phyloP scores from a whole-genome alignment of 768 basidiomycete genomes.

The Gloeostereum incarnatum region DNA sequence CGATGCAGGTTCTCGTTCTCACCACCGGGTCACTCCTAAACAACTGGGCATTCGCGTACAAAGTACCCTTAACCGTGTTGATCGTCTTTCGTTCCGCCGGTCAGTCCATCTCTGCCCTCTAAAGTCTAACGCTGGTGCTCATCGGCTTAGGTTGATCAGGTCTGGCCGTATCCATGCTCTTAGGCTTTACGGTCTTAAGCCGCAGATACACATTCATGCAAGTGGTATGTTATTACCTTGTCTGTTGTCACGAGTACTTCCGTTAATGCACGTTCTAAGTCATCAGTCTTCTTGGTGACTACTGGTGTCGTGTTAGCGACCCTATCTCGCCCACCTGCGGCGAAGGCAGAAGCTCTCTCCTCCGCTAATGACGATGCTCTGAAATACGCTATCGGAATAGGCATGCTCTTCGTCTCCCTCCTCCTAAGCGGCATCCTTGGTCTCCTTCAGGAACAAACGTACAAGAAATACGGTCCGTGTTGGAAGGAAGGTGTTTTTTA shows the following conservation, averaged over 20 bases:
- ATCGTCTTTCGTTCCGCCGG: slow-evolving; percentile 85
- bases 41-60: slow-evolving; percentile 73
- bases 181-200: slow-evolving; percentile 51
- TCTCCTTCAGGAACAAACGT: slow-evolving; percentile 70
- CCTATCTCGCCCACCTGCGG: slow-evolving; percentile 40
- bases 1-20: slow-evolving; percentile 60
- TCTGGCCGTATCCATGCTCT: slow-evolving; percentile 67
- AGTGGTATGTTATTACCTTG: slow-evolving; percentile 38
- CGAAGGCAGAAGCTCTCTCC: slow-evolving; percentile 15
- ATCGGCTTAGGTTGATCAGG: slow-evolving; percentile 28
- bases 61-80: slow-evolving; percentile 69
- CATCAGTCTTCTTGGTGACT: slow-evolving; percentile 60
- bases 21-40: slow-evolving; percentile 64
- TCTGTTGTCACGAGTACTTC: neutral
- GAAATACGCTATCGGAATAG: slow-evolving; percentile 56
- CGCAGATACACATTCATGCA: slow-evolving; percentile 52
- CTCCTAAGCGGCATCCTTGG: slow-evolving; percentile 64
- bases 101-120: slow-evolving; percentile 15
- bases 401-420: slow-evolving; percentile 57
- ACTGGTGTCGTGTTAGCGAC: slow-evolving; percentile 67
- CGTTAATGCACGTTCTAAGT: slow-evolving; percentile 22
- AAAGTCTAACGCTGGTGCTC: slow-evolving; percentile 4
- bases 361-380: slow-evolving; percentile 14
- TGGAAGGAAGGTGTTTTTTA: slow-evolving; percentile 87
- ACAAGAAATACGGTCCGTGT: slow-evolving; percentile 59